These are phyloP conservation scores for slime mould (Dictyostelium discoideum) DNA, from an alignment of 78 protist genomes.

Conservation along the genomic window dicty_2.7 NC_007090.3:1438501-1439000, in stretches of 20 bases:
- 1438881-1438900: not conserved
- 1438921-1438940: not conserved
- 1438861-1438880: constrained; percentile 27
- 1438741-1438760: constrained; percentile 60
- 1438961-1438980: not conserved
- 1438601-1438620: not conserved
- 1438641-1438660: not conserved
- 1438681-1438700: constrained; percentile 42
- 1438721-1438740: constrained; percentile 20
- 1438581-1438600: no score
- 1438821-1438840: not conserved
- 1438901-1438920: constrained; percentile 31
- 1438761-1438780: constrained; percentile 54
- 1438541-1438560: constrained; percentile 67
- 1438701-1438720: constrained; percentile 56
- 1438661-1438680: constrained; percentile 73
- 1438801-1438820: constrained; percentile 26
- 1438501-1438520: not conserved
- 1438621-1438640: not conserved
- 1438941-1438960: not conserved
- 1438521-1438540: constrained; percentile 48
- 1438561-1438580: constrained; percentile 21
- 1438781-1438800: constrained; percentile 48
- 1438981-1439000: not conserved
- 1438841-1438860: constrained; percentile 33